Evolutionary conservation across 129 eudicot species (phyloP), one percentile per base, ranked within the genome.

Genomic region (Mikania micrantha): DNA sequence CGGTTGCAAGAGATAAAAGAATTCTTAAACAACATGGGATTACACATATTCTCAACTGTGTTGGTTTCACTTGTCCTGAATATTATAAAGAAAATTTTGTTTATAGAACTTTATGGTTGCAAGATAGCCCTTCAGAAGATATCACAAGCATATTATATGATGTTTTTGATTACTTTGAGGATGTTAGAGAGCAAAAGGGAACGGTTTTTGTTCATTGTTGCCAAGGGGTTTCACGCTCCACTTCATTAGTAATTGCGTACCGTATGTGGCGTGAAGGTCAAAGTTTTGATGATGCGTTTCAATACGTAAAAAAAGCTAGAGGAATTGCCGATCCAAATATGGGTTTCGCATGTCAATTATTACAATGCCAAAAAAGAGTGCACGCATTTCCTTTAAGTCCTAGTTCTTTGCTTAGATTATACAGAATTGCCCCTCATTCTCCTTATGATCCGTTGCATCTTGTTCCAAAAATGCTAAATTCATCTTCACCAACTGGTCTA

Each of bases 201-300:
- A 77, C 59, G 54, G 91, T 90, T 40, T 80, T 84, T 66, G 95
- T 90, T 40, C 97, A 90, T 77, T 90, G 97, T 60, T 86, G 95
- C 70, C 88, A 90, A 81, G 97, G 97, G 42, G 95, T 90, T 9
- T 90, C 97, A n/a, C 95, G 97, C 17, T 90, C 97, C 25, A 87
- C 97, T 12, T 90, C 97, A 0, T 77, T 90, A 78, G 97, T 87
- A 9, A 86, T 86, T 60, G 97, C 97, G 27, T 90, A 90, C 63
- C 81, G 77, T 17, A 90, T 90, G 97, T 90, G 97, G 97, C 81
- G 94, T 56, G 97, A 86, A 76, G 91, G 95, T 45, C 90, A 76
- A 47, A 86, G 85, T 49, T 90, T 86, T 66, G 95, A 90, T 70
- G 95, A 86, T n/a, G 97, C 95, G 2, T 86, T 90, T 66, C 87